Evolutionary conservation across 768 basidiomycete species (phyloP).

Genomic region (Russula virescens): DNA sequence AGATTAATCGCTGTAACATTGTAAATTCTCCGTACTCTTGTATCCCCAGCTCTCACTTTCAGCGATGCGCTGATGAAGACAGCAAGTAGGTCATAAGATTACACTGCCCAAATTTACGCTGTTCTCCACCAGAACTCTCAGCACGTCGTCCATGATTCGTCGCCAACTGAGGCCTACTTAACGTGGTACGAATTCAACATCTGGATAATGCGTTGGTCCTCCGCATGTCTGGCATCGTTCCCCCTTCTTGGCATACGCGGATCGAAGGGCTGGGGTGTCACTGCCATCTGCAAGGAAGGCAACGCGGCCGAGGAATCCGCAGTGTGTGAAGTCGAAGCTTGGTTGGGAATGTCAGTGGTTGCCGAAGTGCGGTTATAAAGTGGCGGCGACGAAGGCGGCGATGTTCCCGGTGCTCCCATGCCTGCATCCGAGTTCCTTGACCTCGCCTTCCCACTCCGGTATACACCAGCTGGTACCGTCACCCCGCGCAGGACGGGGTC

Average conservation of each 20-base stretch:
- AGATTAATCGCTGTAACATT: conserved; percentile 34
- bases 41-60: background rate
- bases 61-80: conserved; percentile 9
- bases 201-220: conserved; percentile 57
- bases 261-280: conserved; percentile 31
- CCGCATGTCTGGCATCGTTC: conserved; percentile 40
- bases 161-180: conserved; percentile 22
- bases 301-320: conserved; percentile 30
- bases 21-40: conserved; percentile 2
- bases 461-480: conserved; percentile 36
- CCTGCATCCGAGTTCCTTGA: conserved; percentile 34
- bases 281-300: conserved; percentile 39
- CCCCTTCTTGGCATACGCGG: conserved; percentile 28
- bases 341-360: conserved; percentile 19
- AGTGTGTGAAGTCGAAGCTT: conserved; percentile 16
- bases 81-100: conserved; percentile 19
- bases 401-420: conserved; percentile 22
- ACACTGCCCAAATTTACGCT: conserved; percentile 6
- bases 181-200: conserved; percentile 46
- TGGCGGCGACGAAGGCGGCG: conserved; percentile 26
- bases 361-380: conserved; percentile 26
- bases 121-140: conserved; percentile 11
- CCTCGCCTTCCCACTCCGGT: conserved; percentile 39
- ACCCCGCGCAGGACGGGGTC: conserved; percentile 35
- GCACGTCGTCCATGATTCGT: background rate